Conservation (phyloP, 495 filamentous ascomycete species). For the Penicillium coprophilum region DNA sequence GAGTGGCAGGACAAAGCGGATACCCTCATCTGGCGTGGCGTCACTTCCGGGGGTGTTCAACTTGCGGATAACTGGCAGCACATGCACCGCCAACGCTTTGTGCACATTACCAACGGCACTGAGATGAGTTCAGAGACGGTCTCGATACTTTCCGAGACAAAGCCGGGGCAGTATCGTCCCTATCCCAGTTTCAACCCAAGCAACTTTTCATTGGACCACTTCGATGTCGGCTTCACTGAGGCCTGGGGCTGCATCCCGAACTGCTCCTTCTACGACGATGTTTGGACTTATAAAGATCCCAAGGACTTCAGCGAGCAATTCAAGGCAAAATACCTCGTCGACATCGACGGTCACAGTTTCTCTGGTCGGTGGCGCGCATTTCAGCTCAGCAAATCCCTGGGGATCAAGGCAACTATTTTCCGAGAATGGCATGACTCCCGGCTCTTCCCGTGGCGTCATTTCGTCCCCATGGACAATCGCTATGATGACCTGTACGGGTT, state of each 20-base stretch:
- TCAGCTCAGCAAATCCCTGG: slow-evolving; percentile 59
- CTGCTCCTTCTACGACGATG: slow-evolving; percentile 42
- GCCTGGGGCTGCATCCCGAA: slow-evolving; percentile 41
- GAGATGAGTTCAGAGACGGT: slow-evolving; percentile 40
- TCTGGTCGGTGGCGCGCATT: slow-evolving; percentile 70
- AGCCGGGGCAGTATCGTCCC: slow-evolving; percentile 10
- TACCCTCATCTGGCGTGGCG: slow-evolving; percentile 51
- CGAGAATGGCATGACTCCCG: slow-evolving; percentile 74
- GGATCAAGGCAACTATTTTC: slow-evolving; percentile 73
- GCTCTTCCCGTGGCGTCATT: slow-evolving; percentile 70
- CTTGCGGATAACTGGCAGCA: slow-evolving; percentile 32
- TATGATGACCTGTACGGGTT: slow-evolving; percentile 75
- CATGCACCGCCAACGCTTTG: slow-evolving; percentile 51
- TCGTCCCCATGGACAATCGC: slow-evolving; percentile 81
- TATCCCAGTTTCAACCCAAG: slow-evolving; percentile 31
- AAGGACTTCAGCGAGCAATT: slow-evolving; percentile 53
- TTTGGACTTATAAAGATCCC: slow-evolving; percentile 27
- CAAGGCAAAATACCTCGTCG: slow-evolving; percentile 58
- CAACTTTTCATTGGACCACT: slow-evolving; percentile 35
- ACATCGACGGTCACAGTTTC: slow-evolving; percentile 74
- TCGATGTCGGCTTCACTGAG: slow-evolving; percentile 46
- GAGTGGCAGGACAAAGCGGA: slow-evolving; percentile 43
- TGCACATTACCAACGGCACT: slow-evolving; percentile 58
- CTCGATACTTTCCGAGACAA: slow-evolving; percentile 28
- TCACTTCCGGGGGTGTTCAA: slow-evolving; percentile 47